Conservation (phyloP, 352 stramenopile genomes). For the Phytophthora parvispora region DNA sequence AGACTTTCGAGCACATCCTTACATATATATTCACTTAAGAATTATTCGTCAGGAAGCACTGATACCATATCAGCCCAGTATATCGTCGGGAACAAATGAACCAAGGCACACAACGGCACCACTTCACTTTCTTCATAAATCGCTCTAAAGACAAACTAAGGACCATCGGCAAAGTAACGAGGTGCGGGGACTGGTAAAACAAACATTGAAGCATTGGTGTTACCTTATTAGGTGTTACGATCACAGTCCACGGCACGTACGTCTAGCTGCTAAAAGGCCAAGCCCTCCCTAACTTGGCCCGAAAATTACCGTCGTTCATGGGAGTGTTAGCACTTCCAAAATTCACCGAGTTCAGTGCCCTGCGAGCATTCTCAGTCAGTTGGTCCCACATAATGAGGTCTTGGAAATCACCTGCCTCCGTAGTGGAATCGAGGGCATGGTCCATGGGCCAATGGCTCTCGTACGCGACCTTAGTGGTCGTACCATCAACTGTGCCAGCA, state of each 20-base stretch:
- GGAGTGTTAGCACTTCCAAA: conserved; percentile 27
- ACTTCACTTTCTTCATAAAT: no score
- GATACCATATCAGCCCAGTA: no score
- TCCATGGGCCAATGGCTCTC: conserved; percentile 16
- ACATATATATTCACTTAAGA: no score
- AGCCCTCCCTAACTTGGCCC: conserved; percentile 29
- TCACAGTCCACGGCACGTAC: neutral
- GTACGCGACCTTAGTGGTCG: conserved; percentile 12
- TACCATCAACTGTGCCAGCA: neutral
- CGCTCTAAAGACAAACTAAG: no score
- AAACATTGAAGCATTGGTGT: no score
- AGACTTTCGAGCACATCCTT: no score
- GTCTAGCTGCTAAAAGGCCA: conserved; percentile 8
- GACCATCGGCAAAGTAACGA: no score
- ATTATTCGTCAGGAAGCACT: no score
- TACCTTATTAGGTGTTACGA: no score
- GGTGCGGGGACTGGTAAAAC: no score
- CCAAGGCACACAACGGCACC: no score
- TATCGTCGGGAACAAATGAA: no score
- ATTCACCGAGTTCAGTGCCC: conserved; percentile 1
- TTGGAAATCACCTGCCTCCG: conserved; percentile 12
- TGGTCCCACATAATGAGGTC: conserved; percentile 12
- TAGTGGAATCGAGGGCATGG: conserved; percentile 11
- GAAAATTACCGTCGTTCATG: conserved; percentile 41
- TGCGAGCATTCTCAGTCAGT: conserved; percentile 5